These are phyloP conservation scores for Phytophthora sp. DNA, from an alignment of 352 stramenopile species.

Conservation along the genomic window DNA sequence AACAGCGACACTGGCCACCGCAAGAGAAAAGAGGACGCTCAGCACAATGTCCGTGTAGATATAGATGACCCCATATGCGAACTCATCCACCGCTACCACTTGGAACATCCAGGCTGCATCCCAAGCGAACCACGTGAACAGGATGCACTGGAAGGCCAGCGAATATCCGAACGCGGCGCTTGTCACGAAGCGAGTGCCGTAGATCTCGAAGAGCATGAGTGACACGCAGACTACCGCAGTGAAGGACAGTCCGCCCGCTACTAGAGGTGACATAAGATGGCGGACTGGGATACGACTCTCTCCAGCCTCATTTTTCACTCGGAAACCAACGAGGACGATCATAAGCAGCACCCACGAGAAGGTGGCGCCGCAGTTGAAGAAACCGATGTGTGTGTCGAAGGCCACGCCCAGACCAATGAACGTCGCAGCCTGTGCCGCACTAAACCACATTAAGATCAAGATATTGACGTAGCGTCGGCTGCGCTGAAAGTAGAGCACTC, in stretches of 20 bases:
- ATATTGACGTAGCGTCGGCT: constrained; percentile 37
- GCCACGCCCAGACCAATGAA: constrained; percentile 38
- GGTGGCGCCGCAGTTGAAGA: constrained; percentile 49
- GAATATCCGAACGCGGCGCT: constrained; percentile 35
- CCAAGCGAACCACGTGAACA: constrained; percentile 47
- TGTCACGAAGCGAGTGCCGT: constrained; percentile 30
- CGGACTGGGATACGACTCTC: not conserved
- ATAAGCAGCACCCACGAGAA: constrained; percentile 44
- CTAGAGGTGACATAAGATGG: constrained; percentile 30
- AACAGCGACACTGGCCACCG: constrained; percentile 18
- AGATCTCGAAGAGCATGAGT: constrained; percentile 29
- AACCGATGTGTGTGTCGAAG: constrained; percentile 43
- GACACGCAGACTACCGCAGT: constrained; percentile 21
- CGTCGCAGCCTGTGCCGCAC: constrained; percentile 31
- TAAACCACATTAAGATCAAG: constrained; percentile 46
- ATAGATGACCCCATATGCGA: constrained; percentile 54
- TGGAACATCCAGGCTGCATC: constrained; percentile 49
- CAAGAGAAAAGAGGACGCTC: constrained; percentile 36
- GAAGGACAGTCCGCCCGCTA: constrained; percentile 31
- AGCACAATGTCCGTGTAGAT: constrained; percentile 61
- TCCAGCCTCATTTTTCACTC: constrained; percentile 10
- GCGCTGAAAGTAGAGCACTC: constrained; percentile 41
- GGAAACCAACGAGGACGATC: constrained; percentile 28
- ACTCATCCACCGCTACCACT: constrained; percentile 51
- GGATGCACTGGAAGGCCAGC: constrained; percentile 42